A percentile compares a stretch with the other conserved stretches of the same genome.
These are phyloP conservation scores for Arthrobotrys sinensis DNA, from an alignment of 2,329 filamentous ascomycete species.

Conservation along the genomic window DNA sequence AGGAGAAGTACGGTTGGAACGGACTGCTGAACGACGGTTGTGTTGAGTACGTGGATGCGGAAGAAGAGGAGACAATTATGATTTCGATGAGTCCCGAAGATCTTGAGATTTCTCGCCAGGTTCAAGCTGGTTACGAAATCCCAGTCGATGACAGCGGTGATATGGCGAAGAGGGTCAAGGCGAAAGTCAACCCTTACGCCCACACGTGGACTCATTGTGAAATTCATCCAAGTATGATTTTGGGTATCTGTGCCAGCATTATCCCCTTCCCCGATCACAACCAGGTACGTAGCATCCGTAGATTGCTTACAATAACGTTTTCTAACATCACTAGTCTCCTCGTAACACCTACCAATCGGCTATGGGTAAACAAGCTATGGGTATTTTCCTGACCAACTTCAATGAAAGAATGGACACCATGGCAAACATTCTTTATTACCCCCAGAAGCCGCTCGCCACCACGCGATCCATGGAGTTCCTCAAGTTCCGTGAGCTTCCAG, in stretches of 20 bases:
- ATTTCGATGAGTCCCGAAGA: slow-evolving; percentile 99
- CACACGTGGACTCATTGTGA: slow-evolving; percentile 98
- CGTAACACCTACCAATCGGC: slow-evolving; percentile 99
- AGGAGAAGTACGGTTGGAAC: slow-evolving; percentile 81
- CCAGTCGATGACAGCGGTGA: slow-evolving; percentile 78
- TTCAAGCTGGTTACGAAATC: slow-evolving; percentile 77
- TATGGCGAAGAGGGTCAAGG: slow-evolving; percentile 88
- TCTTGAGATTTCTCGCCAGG: slow-evolving; percentile 81
- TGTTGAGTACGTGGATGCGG: slow-evolving; percentile 95
- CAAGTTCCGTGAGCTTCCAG: slow-evolving; percentile 96
- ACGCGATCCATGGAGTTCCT: slow-evolving; percentile 99
- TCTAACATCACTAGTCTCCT: slow-evolving; percentile 76
- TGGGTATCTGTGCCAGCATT: slow-evolving; percentile 98
- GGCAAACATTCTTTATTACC: slow-evolving; percentile 99
- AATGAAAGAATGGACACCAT: slow-evolving; percentile 98
- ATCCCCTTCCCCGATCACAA: slow-evolving; percentile 99
- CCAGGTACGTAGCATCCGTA: slow-evolving; percentile 72
- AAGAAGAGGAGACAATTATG: slow-evolving; percentile 99
- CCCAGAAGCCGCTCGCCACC: slow-evolving; percentile 95
- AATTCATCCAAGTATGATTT: slow-evolving; percentile 98
- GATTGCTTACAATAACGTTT: neutral
- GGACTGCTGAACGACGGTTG: slow-evolving; percentile 86
- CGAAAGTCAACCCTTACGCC: slow-evolving; percentile 82
- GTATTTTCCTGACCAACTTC: slow-evolving; percentile 98
- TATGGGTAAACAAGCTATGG: slow-evolving; percentile 99